Base-by-base conservation (phyloP, 306 rosid genomes). In the Corylus heterophylla region DNA sequence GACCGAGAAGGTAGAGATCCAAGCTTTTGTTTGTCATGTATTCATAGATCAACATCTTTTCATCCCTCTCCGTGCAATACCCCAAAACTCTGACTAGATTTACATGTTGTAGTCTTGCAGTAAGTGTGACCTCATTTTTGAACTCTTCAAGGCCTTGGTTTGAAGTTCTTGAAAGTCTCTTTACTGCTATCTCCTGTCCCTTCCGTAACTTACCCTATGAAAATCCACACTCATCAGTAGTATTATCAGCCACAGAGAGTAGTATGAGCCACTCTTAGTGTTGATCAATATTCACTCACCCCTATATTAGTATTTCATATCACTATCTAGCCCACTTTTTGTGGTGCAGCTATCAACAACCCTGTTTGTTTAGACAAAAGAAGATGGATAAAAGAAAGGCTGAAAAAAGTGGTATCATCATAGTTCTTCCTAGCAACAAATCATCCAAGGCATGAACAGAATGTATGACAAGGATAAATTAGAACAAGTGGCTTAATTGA, bases 11-110 rank as follows among this genome's bases (percentile, higher is more conserved):
- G 73, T 79, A 78, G 63, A 48, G 66, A 72, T 85, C 88, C 58
- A 89, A 77, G 84, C 89, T 89, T 71, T 74, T 74, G 76, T 85
- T 89, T 3, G 89, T 86, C 87, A 89, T 86, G 88, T 80, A 83
- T 69, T 89, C 85, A 2, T 89, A 82, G 72, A 84, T 56, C 73
- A 86, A 44, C 83, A 89, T 82, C 68, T 83, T 79, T 68, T 87
- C 85, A 17, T 89, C 79, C 13, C 61, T 69, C 11, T 79, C 76
- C 9, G 67, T 61, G 74, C 81, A 85, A 50, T 64, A 89, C 31
- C 93, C 91, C 74, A 75, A 9, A 7, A 81, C 54, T 56, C 81
- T 71, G 31, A 78, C 86, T 70, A 85, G 87, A 59, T 89, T 85
- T 25, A 83, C 82, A 69, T 89, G 93, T 39, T 87, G 88, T 3